These are phyloP conservation scores for Quaeritorhiza haematococci DNA, from an alignment of 371 early-diverging fungal genomes.

Conservation along the genomic window DNA sequence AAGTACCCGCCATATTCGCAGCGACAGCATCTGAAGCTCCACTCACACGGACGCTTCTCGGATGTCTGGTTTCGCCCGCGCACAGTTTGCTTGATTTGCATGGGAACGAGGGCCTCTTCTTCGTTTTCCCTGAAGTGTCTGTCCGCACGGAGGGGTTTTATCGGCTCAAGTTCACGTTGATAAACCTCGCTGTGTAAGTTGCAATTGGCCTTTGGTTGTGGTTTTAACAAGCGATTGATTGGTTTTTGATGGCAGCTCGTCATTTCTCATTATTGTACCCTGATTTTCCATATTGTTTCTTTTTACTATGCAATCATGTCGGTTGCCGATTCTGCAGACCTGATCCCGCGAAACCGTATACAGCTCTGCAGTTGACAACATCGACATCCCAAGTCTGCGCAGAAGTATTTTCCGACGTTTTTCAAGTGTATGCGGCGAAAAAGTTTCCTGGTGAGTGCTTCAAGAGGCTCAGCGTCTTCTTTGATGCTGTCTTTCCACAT, in stretches of 20 bases:
- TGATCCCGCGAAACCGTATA: too few species aligned
- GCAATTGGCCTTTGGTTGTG: too few species aligned
- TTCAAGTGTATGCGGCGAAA: slow-evolving; percentile 60
- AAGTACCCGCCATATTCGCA: slow-evolving; percentile 36
- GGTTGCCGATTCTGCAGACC: slow-evolving; percentile 40
- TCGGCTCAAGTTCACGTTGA: slow-evolving; percentile 57
- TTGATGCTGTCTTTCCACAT: too few species aligned
- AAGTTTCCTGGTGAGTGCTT: too few species aligned
- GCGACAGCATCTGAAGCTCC: slow-evolving; percentile 26
- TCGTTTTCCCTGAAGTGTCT: slow-evolving; percentile 68
- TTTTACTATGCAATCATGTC: slow-evolving; percentile 19
- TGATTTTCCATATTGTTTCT: slow-evolving; percentile 2
- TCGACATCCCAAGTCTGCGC: too few species aligned
- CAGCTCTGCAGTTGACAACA: too few species aligned
- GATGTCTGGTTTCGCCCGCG: slow-evolving; percentile 65
- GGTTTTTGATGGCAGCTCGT: too few species aligned
- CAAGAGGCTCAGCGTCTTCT: too few species aligned
- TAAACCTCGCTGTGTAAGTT: slow-evolving; percentile 15
- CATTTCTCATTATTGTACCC: too few species aligned
- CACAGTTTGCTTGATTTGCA: slow-evolving; percentile 56
- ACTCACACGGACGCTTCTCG: slow-evolving; percentile 37
- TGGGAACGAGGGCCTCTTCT: slow-evolving; percentile 66
- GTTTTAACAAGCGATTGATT: too few species aligned
- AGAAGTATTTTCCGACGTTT: slow-evolving; percentile 41
- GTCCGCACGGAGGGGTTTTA: slow-evolving; percentile 63